Percentiles rank a stretch among this genome's conserved stretches.
Evolutionary conservation across 805 yeast genomes (phyloP).

Genomic region (Gaillardinia entomophila): DNA sequence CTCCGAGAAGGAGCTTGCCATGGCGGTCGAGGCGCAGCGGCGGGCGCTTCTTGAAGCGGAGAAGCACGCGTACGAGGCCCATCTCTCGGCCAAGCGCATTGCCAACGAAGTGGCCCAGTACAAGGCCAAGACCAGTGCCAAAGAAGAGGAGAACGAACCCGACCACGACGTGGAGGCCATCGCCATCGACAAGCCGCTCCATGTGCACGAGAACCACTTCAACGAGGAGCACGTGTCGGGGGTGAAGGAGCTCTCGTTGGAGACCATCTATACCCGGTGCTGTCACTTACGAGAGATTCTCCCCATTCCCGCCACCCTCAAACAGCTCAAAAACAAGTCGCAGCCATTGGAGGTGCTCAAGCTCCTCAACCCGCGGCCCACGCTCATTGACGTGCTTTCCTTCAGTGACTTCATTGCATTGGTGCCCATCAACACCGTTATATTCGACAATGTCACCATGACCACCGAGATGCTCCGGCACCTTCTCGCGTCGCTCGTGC

Average conservation of each 20-base stretch:
- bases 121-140: conserved; percentile 15
- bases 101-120: conserved; percentile 58
- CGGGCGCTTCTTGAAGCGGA: conserved; percentile 54
- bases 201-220: conserved; percentile 51
- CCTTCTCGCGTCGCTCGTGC: conserved; percentile 40
- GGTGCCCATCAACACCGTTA: conserved; percentile 49
- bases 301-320: conserved; percentile 47
- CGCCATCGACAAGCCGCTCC: conserved; percentile 71
- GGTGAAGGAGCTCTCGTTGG: conserved; percentile 32
- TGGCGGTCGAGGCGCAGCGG: conserved; percentile 57
- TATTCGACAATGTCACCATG: conserved; percentile 53
- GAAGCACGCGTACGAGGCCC: conserved; percentile 74
- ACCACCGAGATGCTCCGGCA: conserved; percentile 49
- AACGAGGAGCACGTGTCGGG: conserved; percentile 20
- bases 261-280: conserved; percentile 44
- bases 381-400: conserved; percentile 51
- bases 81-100: conserved; percentile 60
- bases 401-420: conserved; percentile 54
- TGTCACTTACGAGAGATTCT: conserved; percentile 45
- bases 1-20: conserved; percentile 43
- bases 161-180: conserved; percentile 10
- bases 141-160: conserved; percentile 1
- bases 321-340: conserved; percentile 46
- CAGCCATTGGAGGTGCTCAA: conserved; percentile 50
- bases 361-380: conserved; percentile 53